Base-by-base conservation (phyloP, 75 land plant genomes). In the Selaginella tamariscina region DNA sequence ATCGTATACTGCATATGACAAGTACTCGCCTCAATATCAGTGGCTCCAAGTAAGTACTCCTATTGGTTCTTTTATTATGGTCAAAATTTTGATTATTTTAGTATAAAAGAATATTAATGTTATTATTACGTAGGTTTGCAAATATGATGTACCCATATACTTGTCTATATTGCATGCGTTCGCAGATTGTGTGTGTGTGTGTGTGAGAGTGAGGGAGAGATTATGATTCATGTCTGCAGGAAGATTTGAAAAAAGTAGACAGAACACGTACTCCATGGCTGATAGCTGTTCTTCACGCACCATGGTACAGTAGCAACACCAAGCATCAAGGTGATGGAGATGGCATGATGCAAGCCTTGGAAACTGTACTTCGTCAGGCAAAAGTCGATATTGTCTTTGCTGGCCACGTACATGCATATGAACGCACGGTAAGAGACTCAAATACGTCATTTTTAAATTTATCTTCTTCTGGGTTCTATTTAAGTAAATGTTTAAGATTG, bases 241-340 rank as follows among this genome's bases (percentile, higher is more conserved):
- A 78, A 65, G 96, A 93, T 78, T 83, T 93, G 78, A 68, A 75
- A 27, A 87, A 77, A 70, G 88, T 93, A 55, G 83, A 93, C 64
- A 70, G 98, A 55, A 28, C 60, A 31, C 83, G 31, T 65, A 89
- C 98, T 29, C 96, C 98, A 0, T 93, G 98, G 98, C 81, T 93
- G 18, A 56, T 93, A 22, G 98, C 78, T 23, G 20, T 87, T 65
- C 72, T 89, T 55, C 98, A 93, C 73, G 96, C 82, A 21, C 98
- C 98, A 73, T 93, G 98, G 98, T 89, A 93, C 67, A 93, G 86
- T 68, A 89, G 86, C 69, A 89, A 93, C 56, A 30, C 73, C 49
- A 87, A 87, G 29, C 98, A 93, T 78, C 84, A 77, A 73, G 86
- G 90, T 24, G 96, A 93, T 69, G 91, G 84, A 5, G 88, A 83